Conservation (phyloP, 768 basidiomycete genomes). For the Tephrocybe rancida region DNA sequence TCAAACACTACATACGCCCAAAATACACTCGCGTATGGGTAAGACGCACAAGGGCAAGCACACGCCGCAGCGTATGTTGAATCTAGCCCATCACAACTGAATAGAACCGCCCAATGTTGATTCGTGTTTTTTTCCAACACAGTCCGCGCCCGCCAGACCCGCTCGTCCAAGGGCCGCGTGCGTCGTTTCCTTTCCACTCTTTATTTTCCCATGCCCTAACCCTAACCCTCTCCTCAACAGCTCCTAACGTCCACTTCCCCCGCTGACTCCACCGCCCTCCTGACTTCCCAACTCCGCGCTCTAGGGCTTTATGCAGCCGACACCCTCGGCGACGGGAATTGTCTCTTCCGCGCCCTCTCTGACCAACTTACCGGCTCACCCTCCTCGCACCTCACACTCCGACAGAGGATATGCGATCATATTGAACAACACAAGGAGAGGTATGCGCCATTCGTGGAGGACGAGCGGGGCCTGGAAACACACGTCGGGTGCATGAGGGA, state of each 20-base stretch:
- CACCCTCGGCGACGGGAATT: constrained; percentile 91
- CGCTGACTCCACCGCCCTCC: constrained; percentile 32
- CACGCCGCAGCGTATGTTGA: constrained; percentile 18
- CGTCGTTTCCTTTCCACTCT: constrained; percentile 24
- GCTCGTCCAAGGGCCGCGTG: constrained; percentile 42
- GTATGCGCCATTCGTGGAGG: constrained; percentile 88
- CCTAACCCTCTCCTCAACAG: constrained; percentile 42
- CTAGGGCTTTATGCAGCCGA: constrained; percentile 87
- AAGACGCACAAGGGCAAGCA: constrained; percentile 11
- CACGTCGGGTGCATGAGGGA: constrained; percentile 81
- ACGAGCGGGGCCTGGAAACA: constrained; percentile 71
- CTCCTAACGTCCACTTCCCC: constrained; percentile 17
- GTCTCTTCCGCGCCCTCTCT: constrained; percentile 87
- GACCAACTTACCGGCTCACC: constrained; percentile 86
- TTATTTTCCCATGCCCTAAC: constrained; percentile 26
- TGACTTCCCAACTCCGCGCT: constrained; percentile 72
- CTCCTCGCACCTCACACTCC: constrained; percentile 65
- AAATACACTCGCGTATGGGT: constrained; percentile 14
- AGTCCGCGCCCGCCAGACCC: constrained; percentile 42
- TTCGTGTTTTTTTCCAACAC: constrained; percentile 10
- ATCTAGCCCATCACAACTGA: not conserved
- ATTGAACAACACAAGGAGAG: constrained; percentile 67
- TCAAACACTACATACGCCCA: too few species aligned
- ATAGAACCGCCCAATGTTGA: not conserved
- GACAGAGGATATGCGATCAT: constrained; percentile 83